Percentiles rank a stretch among this genome's conserved stretches.
phyloP scores from a whole-genome alignment of 225 moss, liverwort and hornwort genomes.

The Bryoerythrophyllum caledonicum region DNA sequence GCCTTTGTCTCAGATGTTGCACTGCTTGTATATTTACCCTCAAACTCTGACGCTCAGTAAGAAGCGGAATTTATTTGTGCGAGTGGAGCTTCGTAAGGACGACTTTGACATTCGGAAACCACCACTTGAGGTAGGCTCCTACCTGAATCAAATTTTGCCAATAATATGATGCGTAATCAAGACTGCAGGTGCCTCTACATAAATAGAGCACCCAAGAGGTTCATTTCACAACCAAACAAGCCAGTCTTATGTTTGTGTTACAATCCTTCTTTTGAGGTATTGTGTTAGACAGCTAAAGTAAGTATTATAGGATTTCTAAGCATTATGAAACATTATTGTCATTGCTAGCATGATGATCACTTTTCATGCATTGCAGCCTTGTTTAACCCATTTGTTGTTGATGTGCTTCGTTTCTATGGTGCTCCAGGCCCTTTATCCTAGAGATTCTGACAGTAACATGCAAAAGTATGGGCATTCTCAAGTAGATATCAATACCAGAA shows the following conservation, averaged over 20 bases:
- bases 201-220: not conserved
- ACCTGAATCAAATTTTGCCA: not conserved
- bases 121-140: conserved; percentile 59
- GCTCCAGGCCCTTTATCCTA: conserved; percentile 71
- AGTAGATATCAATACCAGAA: conserved; percentile 69
- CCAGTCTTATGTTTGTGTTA: not conserved
- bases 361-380: not conserved
- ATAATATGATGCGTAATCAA: not conserved
- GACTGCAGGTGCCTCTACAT: not conserved
- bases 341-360: not conserved
- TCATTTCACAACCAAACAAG: not conserved
- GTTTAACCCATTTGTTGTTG: not conserved
- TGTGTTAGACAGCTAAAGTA: not conserved
- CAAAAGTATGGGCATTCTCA: conserved; percentile 84
- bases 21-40: conserved; percentile 78
- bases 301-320: not conserved
- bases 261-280: not conserved
- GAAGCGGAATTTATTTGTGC: conserved; percentile 80
- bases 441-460: conserved; percentile 63
- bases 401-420: not conserved
- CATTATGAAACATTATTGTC: not conserved
- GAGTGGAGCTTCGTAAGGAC: conserved; percentile 80
- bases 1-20: conserved; percentile 66
- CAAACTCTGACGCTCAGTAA: conserved; percentile 66
- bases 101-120: conserved; percentile 71